phyloP scores from a whole-genome alignment of 148 eudicot genomes.

The Dianthus caryophyllus region DNA sequence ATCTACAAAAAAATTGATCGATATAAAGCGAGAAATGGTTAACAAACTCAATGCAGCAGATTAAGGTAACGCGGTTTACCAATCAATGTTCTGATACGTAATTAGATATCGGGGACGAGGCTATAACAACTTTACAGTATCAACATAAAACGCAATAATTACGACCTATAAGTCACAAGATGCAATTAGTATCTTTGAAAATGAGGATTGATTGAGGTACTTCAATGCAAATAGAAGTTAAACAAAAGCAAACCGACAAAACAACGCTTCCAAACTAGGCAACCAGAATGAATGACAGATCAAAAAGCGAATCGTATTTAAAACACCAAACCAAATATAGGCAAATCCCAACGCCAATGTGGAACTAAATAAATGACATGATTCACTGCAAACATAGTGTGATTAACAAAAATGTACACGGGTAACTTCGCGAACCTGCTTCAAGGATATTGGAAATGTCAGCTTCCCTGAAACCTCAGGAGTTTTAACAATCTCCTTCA shows the following conservation, averaged over 20 bases:
- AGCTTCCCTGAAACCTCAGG: slow-evolving; percentile 58
- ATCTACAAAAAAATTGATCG: not conserved
- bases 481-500: slow-evolving; percentile 72
- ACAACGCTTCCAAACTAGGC: not conserved
- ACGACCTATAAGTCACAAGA: not conserved
- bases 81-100: not conserved
- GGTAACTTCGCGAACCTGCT: slow-evolving; percentile 53
- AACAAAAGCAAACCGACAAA: not conserved
- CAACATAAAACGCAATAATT: not conserved
- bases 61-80: not conserved
- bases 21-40: no score
- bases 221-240: not conserved
- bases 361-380: not conserved
- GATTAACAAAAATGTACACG: not conserved
- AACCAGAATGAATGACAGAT: not conserved
- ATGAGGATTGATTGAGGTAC: not conserved
- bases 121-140: not conserved
- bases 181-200: not conserved
- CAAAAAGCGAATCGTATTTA: not conserved
- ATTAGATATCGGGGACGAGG: not conserved
- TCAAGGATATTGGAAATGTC: slow-evolving; percentile 89
- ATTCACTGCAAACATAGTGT: not conserved
- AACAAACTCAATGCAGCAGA: no score
- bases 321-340: not conserved
- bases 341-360: not conserved